phyloP scores from a whole-genome alignment of 2,329 filamentous ascomycete species.

The Juglanconis sp. region DNA sequence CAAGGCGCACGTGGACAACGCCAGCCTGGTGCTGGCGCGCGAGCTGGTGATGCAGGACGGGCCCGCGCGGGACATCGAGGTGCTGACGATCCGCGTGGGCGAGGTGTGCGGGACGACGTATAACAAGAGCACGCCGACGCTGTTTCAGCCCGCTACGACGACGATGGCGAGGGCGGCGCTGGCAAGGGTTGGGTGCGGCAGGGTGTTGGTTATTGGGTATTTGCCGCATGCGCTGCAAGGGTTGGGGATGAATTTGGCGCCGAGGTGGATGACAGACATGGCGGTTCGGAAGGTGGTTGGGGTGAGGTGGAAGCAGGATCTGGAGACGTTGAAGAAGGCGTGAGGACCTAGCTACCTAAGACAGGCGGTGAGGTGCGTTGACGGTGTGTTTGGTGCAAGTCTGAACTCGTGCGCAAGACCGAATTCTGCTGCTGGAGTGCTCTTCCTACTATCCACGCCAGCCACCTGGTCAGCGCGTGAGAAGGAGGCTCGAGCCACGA shows the following conservation, averaged over 20 bases:
- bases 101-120: conserved; percentile 21
- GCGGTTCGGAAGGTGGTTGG: background rate
- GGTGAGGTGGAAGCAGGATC: conserved; percentile 7
- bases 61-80: conserved; percentile 18
- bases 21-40: conserved; percentile 15
- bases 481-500: too few species aligned
- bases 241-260: conserved; percentile 7
- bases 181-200: conserved; percentile 23
- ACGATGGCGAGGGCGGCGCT: conserved; percentile 22
- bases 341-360: too few species aligned
- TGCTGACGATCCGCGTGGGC: conserved; percentile 22
- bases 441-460: too few species aligned
- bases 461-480: too few species aligned
- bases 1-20: conserved; percentile 20
- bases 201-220: conserved; percentile 19
- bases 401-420: too few species aligned
- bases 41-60: conserved; percentile 20
- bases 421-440: too few species aligned
- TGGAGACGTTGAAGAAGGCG: conserved; percentile 5
- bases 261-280: background rate
- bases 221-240: conserved; percentile 21
- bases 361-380: too few species aligned
- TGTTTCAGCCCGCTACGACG: conserved; percentile 20
- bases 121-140: conserved; percentile 7
- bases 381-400: too few species aligned